phyloP scores from a whole-genome alignment of 176 grass and related monocot genomes.

The Otatea glauca region DNA sequence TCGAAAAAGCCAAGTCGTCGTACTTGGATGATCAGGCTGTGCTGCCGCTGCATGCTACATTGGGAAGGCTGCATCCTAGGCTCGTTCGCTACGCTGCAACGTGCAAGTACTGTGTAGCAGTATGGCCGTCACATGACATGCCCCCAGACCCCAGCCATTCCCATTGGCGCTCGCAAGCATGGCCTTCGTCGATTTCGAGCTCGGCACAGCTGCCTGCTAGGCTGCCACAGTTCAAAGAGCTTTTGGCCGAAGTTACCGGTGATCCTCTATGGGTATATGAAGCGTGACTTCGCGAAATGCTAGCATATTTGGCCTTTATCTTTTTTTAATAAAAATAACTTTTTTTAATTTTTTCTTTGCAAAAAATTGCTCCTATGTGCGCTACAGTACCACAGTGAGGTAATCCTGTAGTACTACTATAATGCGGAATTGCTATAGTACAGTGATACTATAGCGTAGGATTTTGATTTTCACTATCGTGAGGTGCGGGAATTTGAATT shows the following conservation, averaged over 20 bases:
- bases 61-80: conserved; percentile 19
- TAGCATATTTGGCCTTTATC: too few relatives aligned
- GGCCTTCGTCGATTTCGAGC: not conserved
- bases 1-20: conserved; percentile 12
- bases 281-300: not conserved
- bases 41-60: not conserved
- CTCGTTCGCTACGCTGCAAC: conserved; percentile 8
- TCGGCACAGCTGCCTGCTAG: not conserved
- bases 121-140: conserved; percentile 24
- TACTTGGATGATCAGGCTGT: not conserved
- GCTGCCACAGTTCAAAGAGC: not conserved
- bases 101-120: not conserved
- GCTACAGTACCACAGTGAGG: too few relatives aligned
- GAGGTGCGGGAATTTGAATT: too few relatives aligned
- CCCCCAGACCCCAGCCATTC: not conserved
- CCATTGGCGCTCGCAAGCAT: not conserved
- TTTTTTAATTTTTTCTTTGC: too few relatives aligned
- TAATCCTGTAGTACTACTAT: too few relatives aligned
- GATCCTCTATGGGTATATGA: not conserved
- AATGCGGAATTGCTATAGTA: too few relatives aligned
- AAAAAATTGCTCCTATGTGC: too few relatives aligned
- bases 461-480: too few relatives aligned
- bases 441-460: too few relatives aligned
- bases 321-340: too few relatives aligned
- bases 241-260: not conserved